Conservation (phyloP, 805 yeast species). For the Osmozyma mogii region DNA sequence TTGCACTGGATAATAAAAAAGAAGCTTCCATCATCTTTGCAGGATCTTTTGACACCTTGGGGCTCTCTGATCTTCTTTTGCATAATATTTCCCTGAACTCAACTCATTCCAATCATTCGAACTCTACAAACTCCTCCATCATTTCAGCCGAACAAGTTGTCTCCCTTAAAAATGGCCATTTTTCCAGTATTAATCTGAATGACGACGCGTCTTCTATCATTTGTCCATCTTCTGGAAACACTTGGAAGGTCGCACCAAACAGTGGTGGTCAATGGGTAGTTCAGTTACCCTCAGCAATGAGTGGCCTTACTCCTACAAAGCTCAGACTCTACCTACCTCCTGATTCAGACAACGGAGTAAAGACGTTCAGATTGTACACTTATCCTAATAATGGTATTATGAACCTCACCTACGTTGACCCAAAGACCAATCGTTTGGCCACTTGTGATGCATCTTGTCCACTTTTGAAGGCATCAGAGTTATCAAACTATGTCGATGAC, state of each 20-base stretch:
- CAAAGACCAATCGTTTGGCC: constrained; percentile 45
- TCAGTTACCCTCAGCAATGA: constrained; percentile 42
- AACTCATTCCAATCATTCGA: constrained; percentile 21
- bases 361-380: constrained; percentile 65
- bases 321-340: constrained; percentile 62
- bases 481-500: constrained; percentile 21
- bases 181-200: constrained; percentile 37
- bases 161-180: constrained; percentile 48
- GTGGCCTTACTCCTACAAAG: constrained; percentile 56
- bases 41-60: constrained; percentile 63
- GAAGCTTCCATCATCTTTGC: constrained; percentile 63
- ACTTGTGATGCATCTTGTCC: constrained; percentile 92
- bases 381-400: constrained; percentile 80
- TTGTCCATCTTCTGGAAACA: constrained; percentile 48
- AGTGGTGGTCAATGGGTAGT: constrained; percentile 62
- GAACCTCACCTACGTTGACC: constrained; percentile 84
- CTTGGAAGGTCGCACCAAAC: constrained; percentile 47
- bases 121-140: constrained; percentile 29
- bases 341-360: constrained; percentile 40
- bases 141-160: constrained; percentile 53
- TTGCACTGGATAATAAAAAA: constrained; percentile 24
- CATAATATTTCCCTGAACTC: constrained; percentile 25
- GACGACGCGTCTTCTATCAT: constrained; percentile 27
- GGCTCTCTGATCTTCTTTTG: constrained; percentile 36
- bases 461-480: constrained; percentile 34